phyloP scores from a whole-genome alignment of 768 basidiomycete species.

The Pulveroboletus frians region DNA sequence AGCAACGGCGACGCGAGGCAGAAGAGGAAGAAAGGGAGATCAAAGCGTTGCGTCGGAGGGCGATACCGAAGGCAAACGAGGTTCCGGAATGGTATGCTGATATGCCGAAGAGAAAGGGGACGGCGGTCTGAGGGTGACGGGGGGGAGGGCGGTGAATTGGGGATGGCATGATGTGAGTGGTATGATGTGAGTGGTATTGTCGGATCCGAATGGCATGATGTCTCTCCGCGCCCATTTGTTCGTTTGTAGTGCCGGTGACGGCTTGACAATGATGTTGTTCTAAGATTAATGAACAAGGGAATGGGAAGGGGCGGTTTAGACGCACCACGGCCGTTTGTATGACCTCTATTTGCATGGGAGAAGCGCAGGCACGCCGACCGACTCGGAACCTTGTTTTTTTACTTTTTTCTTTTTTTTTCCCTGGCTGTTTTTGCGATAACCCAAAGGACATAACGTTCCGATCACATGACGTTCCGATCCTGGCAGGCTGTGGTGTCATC shows the following conservation, averaged over 20 bases:
- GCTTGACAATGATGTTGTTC: slow-evolving; percentile 12
- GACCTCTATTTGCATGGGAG: slow-evolving; percentile 12
- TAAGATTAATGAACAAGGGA: slow-evolving; percentile 20
- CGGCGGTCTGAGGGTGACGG: slow-evolving; percentile 15
- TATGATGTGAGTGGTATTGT: slow-evolving; percentile 13
- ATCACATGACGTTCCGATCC: neutral
- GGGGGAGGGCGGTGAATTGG: slow-evolving; percentile 3
- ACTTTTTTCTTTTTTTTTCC: slow-evolving; percentile 5
- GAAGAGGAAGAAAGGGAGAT: slow-evolving; percentile 58
- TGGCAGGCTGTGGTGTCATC: too few relatives aligned
- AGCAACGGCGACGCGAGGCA: slow-evolving; percentile 41
- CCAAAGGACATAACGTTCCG: slow-evolving; percentile 1
- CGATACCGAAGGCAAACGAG: slow-evolving; percentile 64
- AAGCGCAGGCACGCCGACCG: slow-evolving; percentile 20
- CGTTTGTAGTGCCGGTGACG: neutral
- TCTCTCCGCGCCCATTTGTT: neutral
- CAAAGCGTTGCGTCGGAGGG: slow-evolving; percentile 54
- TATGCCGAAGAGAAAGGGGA: slow-evolving; percentile 51
- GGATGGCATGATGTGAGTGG: slow-evolving; percentile 14
- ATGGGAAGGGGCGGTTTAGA: slow-evolving; percentile 13
- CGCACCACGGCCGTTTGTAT: slow-evolving; percentile 18
- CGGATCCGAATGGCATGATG: neutral
- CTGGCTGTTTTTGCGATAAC: neutral
- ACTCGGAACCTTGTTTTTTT: slow-evolving; percentile 28
- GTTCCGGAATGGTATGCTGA: slow-evolving; percentile 76